Percentiles rank a stretch among this genome's conserved stretches.
phyloP scores from a whole-genome alignment of 345 rosid species.

The Dovyalis caffra region DNA sequence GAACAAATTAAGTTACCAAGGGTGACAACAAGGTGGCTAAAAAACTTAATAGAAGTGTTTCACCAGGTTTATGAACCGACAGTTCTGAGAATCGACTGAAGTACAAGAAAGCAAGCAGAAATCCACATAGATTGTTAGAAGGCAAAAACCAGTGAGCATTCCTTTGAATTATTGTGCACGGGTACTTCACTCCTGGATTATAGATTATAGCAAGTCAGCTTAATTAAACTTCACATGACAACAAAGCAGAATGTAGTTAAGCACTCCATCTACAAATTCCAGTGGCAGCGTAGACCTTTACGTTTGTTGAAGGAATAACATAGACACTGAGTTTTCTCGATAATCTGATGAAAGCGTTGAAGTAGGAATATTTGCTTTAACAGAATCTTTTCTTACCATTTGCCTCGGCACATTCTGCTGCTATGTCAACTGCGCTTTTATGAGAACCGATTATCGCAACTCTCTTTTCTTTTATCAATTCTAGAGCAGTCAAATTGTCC shows the following conservation, averaged over 20 bases:
- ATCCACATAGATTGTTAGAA: neutral
- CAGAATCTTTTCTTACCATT: conserved; percentile 25
- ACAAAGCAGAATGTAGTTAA: too few species aligned
- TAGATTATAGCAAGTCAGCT: neutral
- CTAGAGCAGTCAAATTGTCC: conserved; percentile 15
- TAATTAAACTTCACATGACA: neutral
- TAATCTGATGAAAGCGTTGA: neutral
- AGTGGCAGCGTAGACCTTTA: neutral
- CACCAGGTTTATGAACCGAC: conserved; percentile 41
- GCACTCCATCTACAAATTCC: neutral
- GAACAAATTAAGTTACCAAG: conserved; percentile 24
- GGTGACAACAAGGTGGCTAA: conserved; percentile 36
- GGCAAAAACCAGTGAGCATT: conserved; percentile 35
- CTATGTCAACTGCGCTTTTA: conserved; percentile 40
- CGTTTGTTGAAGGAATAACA: neutral
- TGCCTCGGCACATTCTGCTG: conserved; percentile 35
- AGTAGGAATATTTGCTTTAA: neutral
- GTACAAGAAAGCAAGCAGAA: conserved; percentile 20
- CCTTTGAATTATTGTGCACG: conserved; percentile 38
- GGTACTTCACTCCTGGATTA: conserved; percentile 25
- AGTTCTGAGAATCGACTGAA: conserved; percentile 36
- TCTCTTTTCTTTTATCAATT: conserved; percentile 30
- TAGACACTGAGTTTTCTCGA: neutral
- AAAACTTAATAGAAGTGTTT: conserved; percentile 18
- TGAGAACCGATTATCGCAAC: conserved; percentile 31